Evolutionary conservation across 306 rosid species (phyloP), one percentile per base, ranked within the genome.

Genomic region (Trifolium fragiferum): DNA sequence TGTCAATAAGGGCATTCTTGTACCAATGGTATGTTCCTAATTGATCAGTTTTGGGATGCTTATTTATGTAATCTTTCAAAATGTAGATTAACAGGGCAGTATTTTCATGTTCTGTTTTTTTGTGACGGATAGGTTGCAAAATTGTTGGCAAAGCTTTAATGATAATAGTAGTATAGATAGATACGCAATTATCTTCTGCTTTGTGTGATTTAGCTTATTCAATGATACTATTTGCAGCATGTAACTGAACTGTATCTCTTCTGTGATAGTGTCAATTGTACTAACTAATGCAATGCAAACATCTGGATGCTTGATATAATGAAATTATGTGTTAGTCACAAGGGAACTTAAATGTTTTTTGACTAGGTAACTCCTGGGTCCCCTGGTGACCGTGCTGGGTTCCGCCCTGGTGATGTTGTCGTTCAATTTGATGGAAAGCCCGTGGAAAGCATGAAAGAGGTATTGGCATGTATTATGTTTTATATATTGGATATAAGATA

Each of bases 331-430:
- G 33, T 33, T 79, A 41, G 6, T 66, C 40, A 70, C 12, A 75
- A 12, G 46, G 68, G 19, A 44, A 44, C 46, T 79, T 37, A 57
- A 27, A 38, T 25, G 53, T 78, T 62, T 53, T 83, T 81, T 77
- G 49, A 58, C 66, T 76, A 94, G 97, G 95, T 92, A 78, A 92
- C 93, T 75, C 97, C 99, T 0, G 88, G 90, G 13, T 94, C 95
- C 18, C 97, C 97, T 21, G 97, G 87, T 72, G 88, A 88, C 64
- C 90, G 86, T 49, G 96, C 96, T 67, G 96, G 95, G 20, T 90
- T 92, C 59, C 79, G 55, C 57, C 93, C 97, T 0, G 96, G 96
- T 1, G 99, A 92, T 70, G 83, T 94, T 25, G 96, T 94, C 41
- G 37, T 92, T 75, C 85, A 90, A 69, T 87, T 94, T 76, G 96